Evolutionary conservation across 2,329 filamentous ascomycete species (phyloP).

Genomic region (Fusarium buharicum): DNA sequence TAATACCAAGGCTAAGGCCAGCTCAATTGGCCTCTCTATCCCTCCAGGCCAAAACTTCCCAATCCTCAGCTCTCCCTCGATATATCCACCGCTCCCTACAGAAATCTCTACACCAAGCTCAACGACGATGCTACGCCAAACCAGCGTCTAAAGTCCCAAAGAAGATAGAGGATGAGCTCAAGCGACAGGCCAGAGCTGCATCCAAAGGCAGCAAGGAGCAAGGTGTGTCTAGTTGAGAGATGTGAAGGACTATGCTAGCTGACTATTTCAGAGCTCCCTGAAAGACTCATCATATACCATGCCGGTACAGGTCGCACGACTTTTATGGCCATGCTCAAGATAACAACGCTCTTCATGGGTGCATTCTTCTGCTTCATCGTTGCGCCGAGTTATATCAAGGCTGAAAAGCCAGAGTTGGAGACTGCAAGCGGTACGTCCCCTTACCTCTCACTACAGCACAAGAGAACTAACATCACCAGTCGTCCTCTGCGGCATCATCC

Average conservation of each 20-base stretch:
- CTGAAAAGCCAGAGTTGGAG: conserved; percentile 51
- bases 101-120: conserved; percentile 41
- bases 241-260: neutral
- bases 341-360: conserved; percentile 76
- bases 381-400: conserved; percentile 66
- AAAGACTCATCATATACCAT: conserved; percentile 77
- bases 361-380: conserved; percentile 72
- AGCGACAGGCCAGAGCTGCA: conserved; percentile 44
- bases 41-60: neutral
- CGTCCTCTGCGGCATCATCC: conserved; percentile 68
- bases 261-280: conserved; percentile 59
- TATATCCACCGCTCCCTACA: conserved; percentile 36
- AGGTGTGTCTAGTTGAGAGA: conserved; percentile 14
- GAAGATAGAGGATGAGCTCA: conserved; percentile 43
- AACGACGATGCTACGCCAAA: conserved; percentile 44
- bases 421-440: conserved; percentile 53
- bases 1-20: conserved; percentile 34
- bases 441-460: neutral
- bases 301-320: conserved; percentile 74
- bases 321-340: conserved; percentile 75
- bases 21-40: conserved; percentile 22
- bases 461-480: conserved; percentile 54
- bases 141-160: conserved; percentile 20
- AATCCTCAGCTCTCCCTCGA: conserved; percentile 21
- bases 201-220: conserved; percentile 34